Evolutionary conservation across 192 early-diverging fungal species (phyloP).

Genomic region (Geranomyces variabilis): DNA sequence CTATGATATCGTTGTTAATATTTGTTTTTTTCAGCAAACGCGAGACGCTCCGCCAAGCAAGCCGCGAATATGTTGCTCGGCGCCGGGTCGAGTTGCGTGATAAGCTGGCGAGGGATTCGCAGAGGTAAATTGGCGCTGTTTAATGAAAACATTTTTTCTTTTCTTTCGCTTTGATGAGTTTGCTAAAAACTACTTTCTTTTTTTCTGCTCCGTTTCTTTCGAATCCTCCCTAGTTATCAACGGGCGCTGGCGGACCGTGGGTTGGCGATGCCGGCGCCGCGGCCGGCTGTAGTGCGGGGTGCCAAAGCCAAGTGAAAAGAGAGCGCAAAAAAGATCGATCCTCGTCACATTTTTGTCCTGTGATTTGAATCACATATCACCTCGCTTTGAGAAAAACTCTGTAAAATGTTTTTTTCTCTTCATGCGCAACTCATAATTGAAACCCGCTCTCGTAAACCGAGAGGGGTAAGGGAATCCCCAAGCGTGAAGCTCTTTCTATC

Average conservation of each 20-base stretch:
- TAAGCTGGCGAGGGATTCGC: constrained; percentile 2
- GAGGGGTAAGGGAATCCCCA: no score
- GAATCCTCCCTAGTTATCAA: not conserved
- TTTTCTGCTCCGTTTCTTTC: not conserved
- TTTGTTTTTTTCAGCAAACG: not conserved
- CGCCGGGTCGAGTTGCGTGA: not conserved
- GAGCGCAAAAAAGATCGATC: no score
- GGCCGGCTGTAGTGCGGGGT: no score
- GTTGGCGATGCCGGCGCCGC: not conserved
- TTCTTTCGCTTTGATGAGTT: not conserved
- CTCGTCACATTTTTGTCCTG: no score
- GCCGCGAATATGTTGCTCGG: not conserved
- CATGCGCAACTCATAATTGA: no score
- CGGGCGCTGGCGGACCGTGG: constrained; percentile 6
- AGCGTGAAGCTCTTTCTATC: no score
- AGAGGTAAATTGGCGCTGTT: not conserved
- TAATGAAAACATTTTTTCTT: not conserved
- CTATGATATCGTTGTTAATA: not conserved
- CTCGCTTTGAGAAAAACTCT: no score
- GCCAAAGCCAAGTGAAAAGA: no score
- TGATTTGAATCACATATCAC: no score
- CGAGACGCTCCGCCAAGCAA: not conserved
- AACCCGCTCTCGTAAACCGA: no score
- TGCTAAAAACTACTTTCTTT: no score
- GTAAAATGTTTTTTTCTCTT: no score